Percentiles rank a stretch among this genome's conserved stretches.
phyloP scores from a whole-genome alignment of 257 asterid species.

The Euphrasia confusa region DNA sequence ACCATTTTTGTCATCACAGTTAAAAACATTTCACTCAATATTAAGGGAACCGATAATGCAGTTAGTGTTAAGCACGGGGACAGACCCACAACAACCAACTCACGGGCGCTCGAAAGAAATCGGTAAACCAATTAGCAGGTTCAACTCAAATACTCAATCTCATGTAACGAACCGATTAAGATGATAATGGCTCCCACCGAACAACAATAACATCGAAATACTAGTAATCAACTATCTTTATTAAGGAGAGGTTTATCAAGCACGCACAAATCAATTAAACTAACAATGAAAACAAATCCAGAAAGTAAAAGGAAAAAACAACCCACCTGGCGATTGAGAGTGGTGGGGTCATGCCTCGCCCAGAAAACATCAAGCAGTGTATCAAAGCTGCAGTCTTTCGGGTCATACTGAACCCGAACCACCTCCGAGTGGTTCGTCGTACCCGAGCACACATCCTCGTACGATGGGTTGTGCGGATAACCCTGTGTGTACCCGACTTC shows the following conservation, averaged over 20 bases:
- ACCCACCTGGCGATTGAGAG: slow-evolving; percentile 81
- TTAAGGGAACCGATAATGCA: no score
- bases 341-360: slow-evolving; percentile 95
- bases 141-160: slow-evolving; percentile 1
- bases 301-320: background rate
- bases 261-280: background rate
- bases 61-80: background rate
- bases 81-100: background rate
- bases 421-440: slow-evolving; percentile 78
- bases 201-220: background rate
- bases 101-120: background rate
- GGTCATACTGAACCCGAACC: slow-evolving; percentile 82
- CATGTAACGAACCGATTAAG: slow-evolving; percentile 6
- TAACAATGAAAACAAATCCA: background rate
- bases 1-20: background rate
- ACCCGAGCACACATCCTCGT: slow-evolving; percentile 81
- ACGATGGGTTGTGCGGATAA: slow-evolving; percentile 54
- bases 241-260: no score
- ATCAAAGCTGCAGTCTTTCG: slow-evolving; percentile 68
- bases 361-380: slow-evolving; percentile 74
- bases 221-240: background rate
- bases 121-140: background rate
- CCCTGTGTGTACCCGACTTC: slow-evolving; percentile 92
- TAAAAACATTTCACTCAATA: background rate
- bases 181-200: background rate